A percentile compares a stretch with the other conserved stretches of the same genome.
Conservation (phyloP, 2,329 filamentous ascomycete species). For the Peltaster fructicola region DNA sequence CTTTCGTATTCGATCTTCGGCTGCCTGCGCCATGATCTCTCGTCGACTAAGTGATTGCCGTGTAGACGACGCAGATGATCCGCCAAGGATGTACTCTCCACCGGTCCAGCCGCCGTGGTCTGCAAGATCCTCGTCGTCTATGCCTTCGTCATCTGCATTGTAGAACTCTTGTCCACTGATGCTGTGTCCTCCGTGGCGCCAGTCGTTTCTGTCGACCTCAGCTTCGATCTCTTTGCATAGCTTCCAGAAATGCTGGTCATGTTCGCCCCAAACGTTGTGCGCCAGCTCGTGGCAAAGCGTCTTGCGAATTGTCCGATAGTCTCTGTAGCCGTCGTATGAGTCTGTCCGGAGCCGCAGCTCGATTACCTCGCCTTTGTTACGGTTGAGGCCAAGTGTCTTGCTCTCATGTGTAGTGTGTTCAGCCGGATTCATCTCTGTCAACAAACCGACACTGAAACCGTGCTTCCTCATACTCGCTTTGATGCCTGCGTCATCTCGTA, state of each 20-base stretch:
- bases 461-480: slow-evolving; percentile 67
- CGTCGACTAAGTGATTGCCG: slow-evolving; percentile 43
- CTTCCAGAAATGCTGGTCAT: slow-evolving; percentile 81
- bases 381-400: slow-evolving; percentile 68
- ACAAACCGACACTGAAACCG: slow-evolving; percentile 63
- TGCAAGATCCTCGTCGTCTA: slow-evolving; percentile 33
- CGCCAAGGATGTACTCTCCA: slow-evolving; percentile 49
- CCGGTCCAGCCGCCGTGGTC: slow-evolving; percentile 65
- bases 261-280: slow-evolving; percentile 70
- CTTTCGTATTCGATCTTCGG: slow-evolving; percentile 47
- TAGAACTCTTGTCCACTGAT: slow-evolving; percentile 42
- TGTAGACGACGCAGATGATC: slow-evolving; percentile 13
- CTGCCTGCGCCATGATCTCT: slow-evolving; percentile 57
- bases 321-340: slow-evolving; percentile 79
- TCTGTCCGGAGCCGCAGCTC: slow-evolving; percentile 85
- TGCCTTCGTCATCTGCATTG: slow-evolving; percentile 28
- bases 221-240: slow-evolving; percentile 72
- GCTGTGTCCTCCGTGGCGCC: slow-evolving; percentile 50
- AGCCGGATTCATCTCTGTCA: slow-evolving; percentile 91
- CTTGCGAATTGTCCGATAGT: slow-evolving; percentile 79
- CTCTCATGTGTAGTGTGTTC: slow-evolving; percentile 70
- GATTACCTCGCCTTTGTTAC: slow-evolving; percentile 76
- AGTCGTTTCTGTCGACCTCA: slow-evolving; percentile 69
- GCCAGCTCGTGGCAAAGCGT: slow-evolving; percentile 91
- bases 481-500: slow-evolving; percentile 74